phyloP scores from a whole-genome alignment of 2,329 filamentous ascomycete species.

The Talaromyces verruculosus region DNA sequence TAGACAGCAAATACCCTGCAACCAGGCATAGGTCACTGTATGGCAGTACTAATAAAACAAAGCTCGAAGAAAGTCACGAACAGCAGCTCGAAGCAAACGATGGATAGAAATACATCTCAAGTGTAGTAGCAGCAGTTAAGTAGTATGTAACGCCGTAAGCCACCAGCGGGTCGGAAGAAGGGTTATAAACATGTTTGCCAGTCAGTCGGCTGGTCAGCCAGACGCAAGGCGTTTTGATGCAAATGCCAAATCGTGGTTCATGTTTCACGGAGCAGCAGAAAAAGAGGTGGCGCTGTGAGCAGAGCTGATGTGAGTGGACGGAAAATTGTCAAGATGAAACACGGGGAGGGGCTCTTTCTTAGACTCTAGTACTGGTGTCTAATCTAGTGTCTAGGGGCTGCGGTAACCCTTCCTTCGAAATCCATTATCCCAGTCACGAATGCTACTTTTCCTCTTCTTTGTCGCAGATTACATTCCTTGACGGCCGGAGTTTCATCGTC shows the following conservation, averaged over 20 bases:
- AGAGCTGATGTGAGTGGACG: constrained; percentile 11
- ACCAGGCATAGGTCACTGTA: constrained; percentile 5
- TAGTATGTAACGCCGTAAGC: not conserved
- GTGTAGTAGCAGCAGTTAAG: not conserved
- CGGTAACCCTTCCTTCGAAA: not conserved
- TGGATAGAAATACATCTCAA: not conserved
- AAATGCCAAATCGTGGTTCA: not conserved
- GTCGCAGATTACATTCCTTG: not conserved
- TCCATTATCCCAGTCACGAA: not conserved
- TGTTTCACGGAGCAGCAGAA: not conserved
- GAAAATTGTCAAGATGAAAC: constrained; percentile 10
- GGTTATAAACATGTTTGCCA: constrained; percentile 10
- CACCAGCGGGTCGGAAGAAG: not conserved
- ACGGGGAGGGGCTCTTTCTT: constrained; percentile 1
- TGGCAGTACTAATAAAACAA: not conserved
- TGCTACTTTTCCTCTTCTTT: not conserved
- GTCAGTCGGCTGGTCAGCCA: not conserved
- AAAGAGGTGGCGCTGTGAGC: not conserved
- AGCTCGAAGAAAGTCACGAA: not conserved
- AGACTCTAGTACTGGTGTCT: not conserved
- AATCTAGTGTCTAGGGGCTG: not conserved
- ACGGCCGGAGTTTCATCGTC: not conserved
- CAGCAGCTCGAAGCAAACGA: not conserved
- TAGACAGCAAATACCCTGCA: constrained; percentile 9
- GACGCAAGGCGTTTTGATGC: not conserved